Evolutionary conservation across 164 flowering plant genomes (phyloP).

Genomic region (Macadamia tetraphylla): DNA sequence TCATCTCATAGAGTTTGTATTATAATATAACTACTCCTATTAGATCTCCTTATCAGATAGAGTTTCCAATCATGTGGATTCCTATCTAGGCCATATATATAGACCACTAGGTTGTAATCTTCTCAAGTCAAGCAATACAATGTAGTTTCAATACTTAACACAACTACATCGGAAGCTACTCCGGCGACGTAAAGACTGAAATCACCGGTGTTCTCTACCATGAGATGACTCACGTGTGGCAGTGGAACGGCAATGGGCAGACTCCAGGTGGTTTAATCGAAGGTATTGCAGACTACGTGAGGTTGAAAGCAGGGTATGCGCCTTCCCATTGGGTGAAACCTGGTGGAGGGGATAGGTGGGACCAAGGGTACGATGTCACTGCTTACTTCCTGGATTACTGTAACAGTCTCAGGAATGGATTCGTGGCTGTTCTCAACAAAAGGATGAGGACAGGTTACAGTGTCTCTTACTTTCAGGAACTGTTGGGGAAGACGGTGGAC

Average conservation of each 20-base stretch:
- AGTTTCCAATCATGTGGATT: too few species aligned
- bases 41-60: conserved; percentile 37
- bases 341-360: conserved; percentile 55
- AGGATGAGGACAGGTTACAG: conserved; percentile 53
- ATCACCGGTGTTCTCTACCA: conserved; percentile 56
- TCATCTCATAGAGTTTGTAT: too few species aligned
- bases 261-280: conserved; percentile 55
- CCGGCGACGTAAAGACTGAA: conserved; percentile 47
- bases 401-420: conserved; percentile 40
- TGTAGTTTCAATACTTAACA: too few species aligned
- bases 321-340: conserved; percentile 58
- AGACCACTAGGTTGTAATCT: too few species aligned
- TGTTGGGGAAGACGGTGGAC: conserved; percentile 56
- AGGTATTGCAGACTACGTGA: conserved; percentile 67
- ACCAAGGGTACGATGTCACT: conserved; percentile 58
- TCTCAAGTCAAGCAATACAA: too few species aligned
- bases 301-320: conserved; percentile 26
- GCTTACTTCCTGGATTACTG: conserved; percentile 66
- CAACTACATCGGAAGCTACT: conserved; percentile 30
- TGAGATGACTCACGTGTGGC: conserved; percentile 64
- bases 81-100: too few species aligned
- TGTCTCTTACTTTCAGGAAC: conserved; percentile 37
- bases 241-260: conserved; percentile 52
- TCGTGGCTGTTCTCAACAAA: conserved; percentile 54
- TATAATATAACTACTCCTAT: too few species aligned